Conservation (phyloP, 2,329 filamentous ascomycete genomes). For the Tolypocladium guangdongense region DNA sequence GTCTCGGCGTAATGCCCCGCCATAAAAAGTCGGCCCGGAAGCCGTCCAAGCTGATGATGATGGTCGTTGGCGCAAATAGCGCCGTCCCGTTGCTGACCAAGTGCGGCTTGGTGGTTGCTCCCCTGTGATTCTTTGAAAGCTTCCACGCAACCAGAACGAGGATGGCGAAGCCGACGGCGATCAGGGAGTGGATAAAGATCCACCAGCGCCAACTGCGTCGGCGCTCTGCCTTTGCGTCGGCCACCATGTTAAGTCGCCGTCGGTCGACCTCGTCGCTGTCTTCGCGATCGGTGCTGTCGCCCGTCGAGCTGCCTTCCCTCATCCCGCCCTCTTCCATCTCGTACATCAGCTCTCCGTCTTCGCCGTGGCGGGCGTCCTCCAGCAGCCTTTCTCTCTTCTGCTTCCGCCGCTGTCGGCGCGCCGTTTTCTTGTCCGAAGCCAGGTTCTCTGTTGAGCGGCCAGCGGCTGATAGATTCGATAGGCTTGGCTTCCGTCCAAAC, state of each 20-base stretch:
- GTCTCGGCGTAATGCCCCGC: slow-evolving; percentile 69
- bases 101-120: slow-evolving; percentile 14
- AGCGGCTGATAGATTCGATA: slow-evolving; percentile 21
- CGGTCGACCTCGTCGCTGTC: slow-evolving; percentile 48
- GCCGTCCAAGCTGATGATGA: slow-evolving; percentile 88
- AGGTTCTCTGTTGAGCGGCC: slow-evolving; percentile 38
- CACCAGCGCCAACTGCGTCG: slow-evolving; percentile 42
- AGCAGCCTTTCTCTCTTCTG: slow-evolving; percentile 42
- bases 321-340: slow-evolving; percentile 79
- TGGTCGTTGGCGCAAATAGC: slow-evolving; percentile 80
- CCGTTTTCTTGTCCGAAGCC: slow-evolving; percentile 36
- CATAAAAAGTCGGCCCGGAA: slow-evolving; percentile 91
- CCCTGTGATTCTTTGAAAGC: slow-evolving; percentile 36
- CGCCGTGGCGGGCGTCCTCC: slow-evolving; percentile 46
- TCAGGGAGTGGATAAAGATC: slow-evolving; percentile 41
- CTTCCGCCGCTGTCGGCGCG: slow-evolving; percentile 37
- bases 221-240: slow-evolving; percentile 35
- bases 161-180: slow-evolving; percentile 43
- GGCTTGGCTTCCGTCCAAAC: slow-evolving; percentile 26
- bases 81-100: slow-evolving; percentile 72
- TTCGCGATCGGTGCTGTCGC: slow-evolving; percentile 50
- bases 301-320: slow-evolving; percentile 53
- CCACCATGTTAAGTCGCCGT: slow-evolving; percentile 36
- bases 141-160: slow-evolving; percentile 48
- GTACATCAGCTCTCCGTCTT: slow-evolving; percentile 71